Conservation (phyloP, 306 rosid genomes). For the Cicer yamashitae region DNA sequence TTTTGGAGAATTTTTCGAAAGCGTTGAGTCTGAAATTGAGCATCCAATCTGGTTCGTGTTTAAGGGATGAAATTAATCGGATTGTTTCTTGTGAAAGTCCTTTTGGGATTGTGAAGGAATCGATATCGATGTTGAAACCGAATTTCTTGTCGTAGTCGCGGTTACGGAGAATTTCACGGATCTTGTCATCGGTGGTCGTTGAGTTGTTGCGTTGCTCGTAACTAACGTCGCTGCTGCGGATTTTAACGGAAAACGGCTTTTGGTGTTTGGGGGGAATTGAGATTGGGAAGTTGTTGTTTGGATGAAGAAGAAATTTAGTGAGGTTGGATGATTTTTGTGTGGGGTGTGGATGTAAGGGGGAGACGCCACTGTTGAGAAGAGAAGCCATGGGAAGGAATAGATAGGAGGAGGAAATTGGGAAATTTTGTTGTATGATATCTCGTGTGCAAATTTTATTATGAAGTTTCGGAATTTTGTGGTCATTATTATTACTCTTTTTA, state of each 20-base stretch:
- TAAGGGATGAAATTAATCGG: constrained; percentile 63
- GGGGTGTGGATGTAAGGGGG: constrained; percentile 64
- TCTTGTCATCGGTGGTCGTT: constrained; percentile 54
- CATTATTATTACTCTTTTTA: neutral
- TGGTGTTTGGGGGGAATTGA: constrained; percentile 30
- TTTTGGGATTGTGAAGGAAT: constrained; percentile 80
- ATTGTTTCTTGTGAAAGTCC: constrained; percentile 76
- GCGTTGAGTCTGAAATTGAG: constrained; percentile 77
- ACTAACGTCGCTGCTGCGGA: constrained; percentile 60
- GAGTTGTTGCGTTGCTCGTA: neutral
- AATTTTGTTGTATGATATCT: too few species aligned
- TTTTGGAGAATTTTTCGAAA: constrained; percentile 62
- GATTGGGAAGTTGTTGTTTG: constrained; percentile 44
- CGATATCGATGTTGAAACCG: constrained; percentile 74
- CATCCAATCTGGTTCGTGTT: constrained; percentile 92
- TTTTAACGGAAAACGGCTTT: constrained; percentile 39
- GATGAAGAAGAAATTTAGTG: constrained; percentile 38
- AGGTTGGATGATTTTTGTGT: constrained; percentile 47
- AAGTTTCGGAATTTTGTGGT: neutral
- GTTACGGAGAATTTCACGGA: constrained; percentile 79
- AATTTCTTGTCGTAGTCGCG: constrained; percentile 81
- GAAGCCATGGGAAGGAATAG: constrained; percentile 62
- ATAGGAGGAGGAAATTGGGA: neutral
- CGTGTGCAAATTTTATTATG: neutral
- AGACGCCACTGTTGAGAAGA: constrained; percentile 65